phyloP scores from a whole-genome alignment of 2,329 filamentous ascomycete genomes.

The Neofusicoccum umdonicola region DNA sequence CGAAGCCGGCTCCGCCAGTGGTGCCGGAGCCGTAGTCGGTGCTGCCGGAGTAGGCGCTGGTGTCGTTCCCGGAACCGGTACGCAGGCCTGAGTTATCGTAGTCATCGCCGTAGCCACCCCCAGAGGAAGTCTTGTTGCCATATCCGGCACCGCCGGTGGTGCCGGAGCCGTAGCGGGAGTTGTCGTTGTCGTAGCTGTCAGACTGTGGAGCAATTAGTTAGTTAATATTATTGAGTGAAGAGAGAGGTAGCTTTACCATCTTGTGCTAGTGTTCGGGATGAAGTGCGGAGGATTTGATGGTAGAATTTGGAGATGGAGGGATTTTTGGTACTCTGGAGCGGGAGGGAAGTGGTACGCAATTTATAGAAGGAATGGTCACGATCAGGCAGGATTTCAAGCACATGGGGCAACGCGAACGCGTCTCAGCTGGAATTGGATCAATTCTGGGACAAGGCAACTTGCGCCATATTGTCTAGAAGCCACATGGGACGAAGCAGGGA shows the following conservation, averaged over 20 bases:
- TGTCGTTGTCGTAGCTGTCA: constrained; percentile 20
- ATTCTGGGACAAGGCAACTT: not conserved
- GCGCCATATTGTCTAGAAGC: not conserved
- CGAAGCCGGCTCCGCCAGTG: constrained; percentile 36
- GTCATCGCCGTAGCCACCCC: constrained; percentile 1
- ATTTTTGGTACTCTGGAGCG: not conserved
- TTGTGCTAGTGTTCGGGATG: not conserved
- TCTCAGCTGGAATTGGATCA: not conserved
- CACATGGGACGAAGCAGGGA: not conserved
- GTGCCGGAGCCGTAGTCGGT: constrained; percentile 32
- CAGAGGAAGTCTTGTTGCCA: constrained; percentile 33
- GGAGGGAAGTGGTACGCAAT: not conserved
- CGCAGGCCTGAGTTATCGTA: constrained; percentile 21
- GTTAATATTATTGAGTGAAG: not conserved
- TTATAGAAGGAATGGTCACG: not conserved
- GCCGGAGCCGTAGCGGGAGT: constrained; percentile 28
- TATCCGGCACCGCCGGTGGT: constrained; percentile 35
- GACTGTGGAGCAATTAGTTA: not conserved
- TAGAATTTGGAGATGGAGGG: not conserved
- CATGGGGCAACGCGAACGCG: not conserved
- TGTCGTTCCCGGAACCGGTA: constrained; percentile 29
- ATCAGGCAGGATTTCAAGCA: not conserved
- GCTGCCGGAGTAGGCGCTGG: constrained; percentile 28
- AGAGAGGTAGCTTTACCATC: not conserved
- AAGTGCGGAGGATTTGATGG: too few species aligned